Evolutionary conservation across 2,329 filamentous ascomycete species (phyloP).

Genomic region (Aschersonia sp.): DNA sequence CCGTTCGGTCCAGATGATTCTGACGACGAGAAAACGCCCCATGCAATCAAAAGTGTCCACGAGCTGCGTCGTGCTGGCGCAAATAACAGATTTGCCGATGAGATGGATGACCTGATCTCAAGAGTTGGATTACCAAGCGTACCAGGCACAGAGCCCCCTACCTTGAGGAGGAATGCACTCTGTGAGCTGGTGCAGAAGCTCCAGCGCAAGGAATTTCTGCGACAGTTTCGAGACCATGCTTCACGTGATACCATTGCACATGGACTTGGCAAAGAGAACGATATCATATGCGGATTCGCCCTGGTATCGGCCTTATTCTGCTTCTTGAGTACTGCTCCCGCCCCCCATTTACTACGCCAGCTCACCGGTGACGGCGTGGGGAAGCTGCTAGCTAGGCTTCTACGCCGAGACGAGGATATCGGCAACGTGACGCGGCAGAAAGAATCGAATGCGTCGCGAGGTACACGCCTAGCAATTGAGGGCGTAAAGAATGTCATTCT

Average conservation of each 20-base stretch:
- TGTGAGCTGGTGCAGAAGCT: slow-evolving; percentile 46
- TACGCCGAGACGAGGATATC: slow-evolving; percentile 41
- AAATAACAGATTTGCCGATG: slow-evolving; percentile 50
- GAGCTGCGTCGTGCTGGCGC: slow-evolving; percentile 51
- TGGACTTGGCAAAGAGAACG: slow-evolving; percentile 42
- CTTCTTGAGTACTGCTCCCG: slow-evolving; percentile 45
- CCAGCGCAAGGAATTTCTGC: slow-evolving; percentile 46
- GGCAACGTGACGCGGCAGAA: slow-evolving; percentile 46
- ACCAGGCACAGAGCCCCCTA: slow-evolving; percentile 29
- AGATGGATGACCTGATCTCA: slow-evolving; percentile 49
- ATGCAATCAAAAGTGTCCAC: slow-evolving; percentile 47
- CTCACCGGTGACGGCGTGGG: slow-evolving; percentile 40
- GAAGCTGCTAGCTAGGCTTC: slow-evolving; percentile 37
- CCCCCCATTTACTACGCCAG: slow-evolving; percentile 43
- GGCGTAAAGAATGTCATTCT: slow-evolving; percentile 39
- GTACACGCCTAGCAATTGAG: slow-evolving; percentile 40
- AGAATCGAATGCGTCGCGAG: slow-evolving; percentile 53
- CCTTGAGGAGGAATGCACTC: slow-evolving; percentile 41
- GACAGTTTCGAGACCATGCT: slow-evolving; percentile 60
- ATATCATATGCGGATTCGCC: slow-evolving; percentile 47
- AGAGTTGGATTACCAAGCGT: slow-evolving; percentile 31
- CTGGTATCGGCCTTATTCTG: slow-evolving; percentile 49
- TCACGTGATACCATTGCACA: slow-evolving; percentile 55
- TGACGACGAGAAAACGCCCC: slow-evolving; percentile 26
- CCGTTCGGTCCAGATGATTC: slow-evolving; percentile 12